These are phyloP conservation scores for Dendrocalamus sinicus DNA, from an alignment of 176 grass and related monocot genomes.

Conservation along the genomic window DNA sequence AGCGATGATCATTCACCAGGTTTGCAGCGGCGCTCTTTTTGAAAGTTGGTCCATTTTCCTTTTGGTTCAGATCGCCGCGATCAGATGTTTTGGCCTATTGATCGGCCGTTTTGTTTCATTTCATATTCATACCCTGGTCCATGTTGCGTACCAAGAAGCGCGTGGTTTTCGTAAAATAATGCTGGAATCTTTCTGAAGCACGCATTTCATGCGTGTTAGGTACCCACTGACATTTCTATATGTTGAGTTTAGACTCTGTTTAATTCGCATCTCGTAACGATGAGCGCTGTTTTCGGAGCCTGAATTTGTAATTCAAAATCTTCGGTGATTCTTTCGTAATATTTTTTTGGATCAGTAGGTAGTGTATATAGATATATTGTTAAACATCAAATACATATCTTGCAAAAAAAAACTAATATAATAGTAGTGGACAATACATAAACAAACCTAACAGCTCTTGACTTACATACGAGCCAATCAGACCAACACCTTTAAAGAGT, in stretches of 20 bases:
- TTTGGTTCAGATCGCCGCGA: constrained; percentile 8
- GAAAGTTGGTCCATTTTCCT: constrained; percentile 28
- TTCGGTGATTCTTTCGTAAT: too few species aligned
- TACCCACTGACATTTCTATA: background rate
- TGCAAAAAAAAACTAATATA: too few species aligned
- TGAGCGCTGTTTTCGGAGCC: background rate
- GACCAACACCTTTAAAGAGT: too few species aligned
- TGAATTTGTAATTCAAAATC: too few species aligned
- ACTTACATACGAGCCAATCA: too few species aligned
- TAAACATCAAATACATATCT: too few species aligned
- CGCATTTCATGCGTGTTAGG: constrained; percentile 13
- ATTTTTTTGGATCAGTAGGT: too few species aligned
- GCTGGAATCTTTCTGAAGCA: constrained; percentile 1
- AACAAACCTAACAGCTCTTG: too few species aligned
- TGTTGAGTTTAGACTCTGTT: constrained; percentile 4
- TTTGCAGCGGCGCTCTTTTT: constrained; percentile 11
- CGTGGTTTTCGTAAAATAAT: constrained; percentile 10
- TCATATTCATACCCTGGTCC: background rate
- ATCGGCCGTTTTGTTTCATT: background rate
- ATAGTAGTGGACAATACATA: too few species aligned
- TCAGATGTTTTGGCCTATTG: constrained; percentile 32
- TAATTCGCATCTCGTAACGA: background rate
- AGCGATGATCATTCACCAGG: background rate
- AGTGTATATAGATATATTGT: too few species aligned
- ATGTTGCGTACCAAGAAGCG: constrained; percentile 10